Evolutionary conservation across 2,329 filamentous ascomycete genomes (phyloP).

Genomic region (Fusarium continuum): DNA sequence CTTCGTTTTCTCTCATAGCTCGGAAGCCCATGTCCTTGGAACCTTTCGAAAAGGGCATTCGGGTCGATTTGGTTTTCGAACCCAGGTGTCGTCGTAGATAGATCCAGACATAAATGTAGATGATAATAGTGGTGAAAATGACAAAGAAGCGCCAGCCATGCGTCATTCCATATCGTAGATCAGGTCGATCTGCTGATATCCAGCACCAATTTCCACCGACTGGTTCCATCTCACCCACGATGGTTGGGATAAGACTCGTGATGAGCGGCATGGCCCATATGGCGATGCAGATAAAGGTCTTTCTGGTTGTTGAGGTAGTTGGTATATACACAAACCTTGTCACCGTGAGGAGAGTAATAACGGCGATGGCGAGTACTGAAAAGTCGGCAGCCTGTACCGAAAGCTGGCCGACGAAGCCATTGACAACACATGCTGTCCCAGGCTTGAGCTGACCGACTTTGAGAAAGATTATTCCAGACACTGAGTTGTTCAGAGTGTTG

Average conservation of each 20-base stretch:
- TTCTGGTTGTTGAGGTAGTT: conserved; percentile 18
- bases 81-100: conserved; percentile 27
- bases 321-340: conserved; percentile 33
- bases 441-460: conserved; percentile 7
- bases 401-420: conserved; percentile 36
- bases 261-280: conserved; percentile 34
- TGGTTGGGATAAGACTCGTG: conserved; percentile 32
- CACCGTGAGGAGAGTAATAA: conserved; percentile 39
- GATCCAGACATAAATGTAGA: conserved; percentile 54
- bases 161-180: conserved; percentile 55
- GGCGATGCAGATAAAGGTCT: conserved; percentile 22
- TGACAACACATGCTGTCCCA: conserved; percentile 25
- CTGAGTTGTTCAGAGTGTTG: conserved; percentile 38
- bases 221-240: conserved; percentile 34
- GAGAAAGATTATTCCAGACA: conserved; percentile 37
- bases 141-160: conserved; percentile 58
- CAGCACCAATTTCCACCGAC: conserved; percentile 60
- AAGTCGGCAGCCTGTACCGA: conserved; percentile 41
- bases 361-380: conserved; percentile 39
- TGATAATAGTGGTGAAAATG: conserved; percentile 51
- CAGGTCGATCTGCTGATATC: conserved; percentile 50
- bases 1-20: conserved; percentile 21
- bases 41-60: conserved; percentile 2
- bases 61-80: background rate
- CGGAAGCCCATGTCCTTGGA: conserved; percentile 15